Evolutionary conservation across 1,284 basidiomycete species (phyloP).

Genomic region (Cystobasidiaceae sp.): DNA sequence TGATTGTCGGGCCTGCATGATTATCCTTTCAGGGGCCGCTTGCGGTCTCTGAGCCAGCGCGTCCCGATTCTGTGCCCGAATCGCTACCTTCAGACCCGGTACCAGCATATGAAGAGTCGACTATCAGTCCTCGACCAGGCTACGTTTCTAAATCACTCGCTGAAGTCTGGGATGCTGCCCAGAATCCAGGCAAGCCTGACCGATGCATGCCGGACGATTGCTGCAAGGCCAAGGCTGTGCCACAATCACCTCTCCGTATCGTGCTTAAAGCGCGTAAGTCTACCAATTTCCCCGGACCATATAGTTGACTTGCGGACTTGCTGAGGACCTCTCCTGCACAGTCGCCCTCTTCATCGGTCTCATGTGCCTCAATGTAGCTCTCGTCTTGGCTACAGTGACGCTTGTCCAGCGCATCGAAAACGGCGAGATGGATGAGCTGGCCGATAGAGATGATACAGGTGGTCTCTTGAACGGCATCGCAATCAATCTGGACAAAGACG

Average conservation of each 20-base stretch:
- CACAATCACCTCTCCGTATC: too few species aligned
- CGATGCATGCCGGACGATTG: neutral
- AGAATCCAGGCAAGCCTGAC: too few species aligned
- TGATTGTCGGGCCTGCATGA: too few species aligned
- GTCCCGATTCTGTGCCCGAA: too few species aligned
- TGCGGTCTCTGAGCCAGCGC: too few species aligned
- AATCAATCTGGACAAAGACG: neutral
- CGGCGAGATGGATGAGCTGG: too few species aligned
- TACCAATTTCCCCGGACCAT: too few species aligned
- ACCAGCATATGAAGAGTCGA: neutral
- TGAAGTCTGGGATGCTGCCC: constrained; percentile 1
- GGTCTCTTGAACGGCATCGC: neutral
- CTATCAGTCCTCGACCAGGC: neutral
- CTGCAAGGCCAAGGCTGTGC: too few species aligned
- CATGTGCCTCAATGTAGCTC: neutral
- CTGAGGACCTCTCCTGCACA: too few species aligned
- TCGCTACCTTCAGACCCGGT: neutral
- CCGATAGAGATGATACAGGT: neutral
- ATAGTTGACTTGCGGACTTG: too few species aligned
- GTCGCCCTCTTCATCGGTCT: neutral
- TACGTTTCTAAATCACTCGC: neutral
- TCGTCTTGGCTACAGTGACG: neutral
- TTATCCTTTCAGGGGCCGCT: neutral
- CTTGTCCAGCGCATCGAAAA: neutral
- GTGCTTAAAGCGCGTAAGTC: too few species aligned